These are phyloP conservation scores for Cydonia oblonga DNA, from an alignment of 331 rosid species.

Conservation along the genomic window DNA sequence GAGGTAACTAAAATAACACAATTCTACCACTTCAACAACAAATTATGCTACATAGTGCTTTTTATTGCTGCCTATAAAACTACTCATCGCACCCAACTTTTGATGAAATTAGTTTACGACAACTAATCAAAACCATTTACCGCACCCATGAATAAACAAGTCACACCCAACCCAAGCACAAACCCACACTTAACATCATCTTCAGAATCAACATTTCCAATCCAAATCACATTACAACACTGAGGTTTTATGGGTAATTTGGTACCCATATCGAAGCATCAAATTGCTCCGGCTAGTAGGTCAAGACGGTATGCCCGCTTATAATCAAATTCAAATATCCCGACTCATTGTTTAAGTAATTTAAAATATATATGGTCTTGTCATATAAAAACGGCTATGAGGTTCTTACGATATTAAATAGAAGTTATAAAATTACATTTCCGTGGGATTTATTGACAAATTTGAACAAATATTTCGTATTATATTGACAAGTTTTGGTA, in stretches of 20 bases:
- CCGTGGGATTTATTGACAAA: not conserved
- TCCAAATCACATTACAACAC: not conserved
- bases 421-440: no score
- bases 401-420: no score
- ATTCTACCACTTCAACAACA: not conserved
- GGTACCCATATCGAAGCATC: no score
- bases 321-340: no score
- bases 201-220: not conserved
- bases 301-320: no score
- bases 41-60: not conserved
- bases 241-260: not conserved
- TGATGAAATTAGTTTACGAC: not conserved
- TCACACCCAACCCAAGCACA: no score
- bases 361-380: not conserved
- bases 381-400: not conserved
- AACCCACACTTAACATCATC: not conserved
- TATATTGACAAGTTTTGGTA: not conserved
- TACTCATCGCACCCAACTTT: not conserved
- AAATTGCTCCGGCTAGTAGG: no score
- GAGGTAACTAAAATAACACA: not conserved
- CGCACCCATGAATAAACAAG: no score
- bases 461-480: not conserved
- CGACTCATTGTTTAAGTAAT: no score
- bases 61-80: not conserved
- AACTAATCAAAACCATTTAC: not conserved